Conservation (phyloP, 2,329 filamentous ascomycete species). For the Colletotrichum navitas region DNA sequence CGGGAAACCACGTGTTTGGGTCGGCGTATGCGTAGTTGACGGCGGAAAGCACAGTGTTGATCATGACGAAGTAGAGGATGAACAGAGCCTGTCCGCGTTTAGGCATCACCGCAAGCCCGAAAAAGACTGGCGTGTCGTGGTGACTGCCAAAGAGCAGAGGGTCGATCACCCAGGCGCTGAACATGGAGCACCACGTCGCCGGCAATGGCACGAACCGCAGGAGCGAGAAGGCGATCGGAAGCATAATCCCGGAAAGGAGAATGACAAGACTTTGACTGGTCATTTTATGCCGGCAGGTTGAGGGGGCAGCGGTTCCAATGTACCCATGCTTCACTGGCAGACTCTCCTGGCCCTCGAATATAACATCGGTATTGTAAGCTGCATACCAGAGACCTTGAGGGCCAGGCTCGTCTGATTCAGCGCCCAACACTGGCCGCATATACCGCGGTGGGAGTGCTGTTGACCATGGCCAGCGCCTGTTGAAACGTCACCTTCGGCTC, state of each 20-base stretch:
- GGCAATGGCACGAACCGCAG: slow-evolving; percentile 50
- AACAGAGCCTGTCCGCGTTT: slow-evolving; percentile 53
- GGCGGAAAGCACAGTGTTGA: slow-evolving; percentile 53
- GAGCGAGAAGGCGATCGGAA: slow-evolving; percentile 49
- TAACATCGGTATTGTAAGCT: not conserved
- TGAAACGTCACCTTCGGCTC: slow-evolving; percentile 6
- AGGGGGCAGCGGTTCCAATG: not conserved
- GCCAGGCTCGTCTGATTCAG: not conserved
- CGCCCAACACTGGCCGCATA: not conserved
- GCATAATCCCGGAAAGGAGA: slow-evolving; percentile 42
- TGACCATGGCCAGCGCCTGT: not conserved
- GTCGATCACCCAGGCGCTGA: slow-evolving; percentile 45
- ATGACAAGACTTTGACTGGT: slow-evolving; percentile 44
- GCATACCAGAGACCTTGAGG: not conserved
- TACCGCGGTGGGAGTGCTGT: not conserved
- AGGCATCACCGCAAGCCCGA: slow-evolving; percentile 44
- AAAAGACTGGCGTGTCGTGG: slow-evolving; percentile 42
- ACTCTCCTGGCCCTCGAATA: slow-evolving; percentile 8
- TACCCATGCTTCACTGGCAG: not conserved
- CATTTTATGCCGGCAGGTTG: not conserved
- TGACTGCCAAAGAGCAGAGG: slow-evolving; percentile 44
- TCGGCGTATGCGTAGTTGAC: slow-evolving; percentile 46
- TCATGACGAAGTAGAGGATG: slow-evolving; percentile 53
- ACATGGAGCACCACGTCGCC: slow-evolving; percentile 26
- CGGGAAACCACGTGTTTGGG: slow-evolving; percentile 45